Conservation (phyloP, 2,329 filamentous ascomycete genomes). For the Trichophyton simii region DNA sequence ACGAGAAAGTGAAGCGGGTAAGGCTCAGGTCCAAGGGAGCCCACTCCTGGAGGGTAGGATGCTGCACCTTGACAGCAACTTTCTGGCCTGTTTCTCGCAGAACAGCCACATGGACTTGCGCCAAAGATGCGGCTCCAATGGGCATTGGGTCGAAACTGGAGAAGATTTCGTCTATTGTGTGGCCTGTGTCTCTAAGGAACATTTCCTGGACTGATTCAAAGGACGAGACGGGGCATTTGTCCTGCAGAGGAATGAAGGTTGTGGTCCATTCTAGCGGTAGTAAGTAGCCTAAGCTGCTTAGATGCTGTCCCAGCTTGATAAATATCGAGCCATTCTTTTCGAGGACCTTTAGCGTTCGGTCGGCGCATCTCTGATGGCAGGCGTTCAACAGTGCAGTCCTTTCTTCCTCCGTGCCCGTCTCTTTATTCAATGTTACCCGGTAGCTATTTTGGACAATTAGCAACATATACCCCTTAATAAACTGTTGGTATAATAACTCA, state of each 20-base stretch:
- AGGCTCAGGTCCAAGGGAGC: constrained; percentile 74
- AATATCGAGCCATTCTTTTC: constrained; percentile 98
- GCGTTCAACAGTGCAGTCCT: constrained; percentile 57
- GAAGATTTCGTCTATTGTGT: constrained; percentile 68
- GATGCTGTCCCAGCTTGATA: constrained; percentile 91
- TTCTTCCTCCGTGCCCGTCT: constrained; percentile 47
- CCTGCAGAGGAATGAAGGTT: constrained; percentile 91
- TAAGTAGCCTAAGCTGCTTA: constrained; percentile 93
- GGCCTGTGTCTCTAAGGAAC: constrained; percentile 73
- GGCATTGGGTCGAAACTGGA: constrained; percentile 68
- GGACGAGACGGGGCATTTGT: constrained; percentile 86
- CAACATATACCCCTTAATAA: background rate
- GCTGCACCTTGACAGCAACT: constrained; percentile 94
- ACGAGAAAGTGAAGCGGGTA: constrained; percentile 79
- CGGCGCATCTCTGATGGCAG: constrained; percentile 86
- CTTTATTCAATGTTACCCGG: constrained; percentile 64
- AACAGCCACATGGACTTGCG: constrained; percentile 83
- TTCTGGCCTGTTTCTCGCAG: constrained; percentile 69
- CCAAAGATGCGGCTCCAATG: constrained; percentile 84
- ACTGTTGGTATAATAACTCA: constrained; percentile 36
- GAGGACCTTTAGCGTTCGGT: constrained; percentile 70
- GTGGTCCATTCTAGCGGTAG: constrained; percentile 84
- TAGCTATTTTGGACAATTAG: constrained; percentile 50
- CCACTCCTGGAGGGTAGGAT: constrained; percentile 81
- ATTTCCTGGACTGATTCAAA: constrained; percentile 75